Percentiles rank a stretch among this genome's conserved stretches.
phyloP scores from a whole-genome alignment of 768 basidiomycete species.

The Mycena epipterygia region DNA sequence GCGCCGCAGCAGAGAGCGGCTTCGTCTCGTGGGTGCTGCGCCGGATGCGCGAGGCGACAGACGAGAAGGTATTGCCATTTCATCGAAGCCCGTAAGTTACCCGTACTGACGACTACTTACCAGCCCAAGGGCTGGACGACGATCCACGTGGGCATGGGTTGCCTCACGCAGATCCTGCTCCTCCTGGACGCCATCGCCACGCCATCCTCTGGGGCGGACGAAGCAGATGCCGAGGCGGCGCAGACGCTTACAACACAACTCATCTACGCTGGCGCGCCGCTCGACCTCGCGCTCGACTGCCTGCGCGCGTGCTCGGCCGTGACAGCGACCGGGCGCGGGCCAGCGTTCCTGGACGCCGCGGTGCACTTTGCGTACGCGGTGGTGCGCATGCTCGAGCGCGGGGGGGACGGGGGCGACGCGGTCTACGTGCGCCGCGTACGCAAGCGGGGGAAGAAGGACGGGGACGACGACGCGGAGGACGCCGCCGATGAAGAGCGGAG shows the following conservation, averaged over 20 bases:
- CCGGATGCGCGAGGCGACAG: slow-evolving; percentile 90
- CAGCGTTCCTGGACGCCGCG: slow-evolving; percentile 89
- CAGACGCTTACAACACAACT: slow-evolving; percentile 89
- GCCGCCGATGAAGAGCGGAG: slow-evolving; percentile 77
- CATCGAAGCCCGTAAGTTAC: slow-evolving; percentile 12
- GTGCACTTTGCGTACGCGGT: slow-evolving; percentile 88
- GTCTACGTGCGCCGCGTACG: slow-evolving; percentile 81
- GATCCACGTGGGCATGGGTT: slow-evolving; percentile 94
- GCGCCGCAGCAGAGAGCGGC: slow-evolving; percentile 86
- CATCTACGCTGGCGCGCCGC: slow-evolving; percentile 94
- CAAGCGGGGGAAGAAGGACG: slow-evolving; percentile 59
- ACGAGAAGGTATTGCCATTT: slow-evolving; percentile 82
- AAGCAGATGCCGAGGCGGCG: slow-evolving; percentile 71
- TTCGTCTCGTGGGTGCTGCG: slow-evolving; percentile 94
- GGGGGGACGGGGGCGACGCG: slow-evolving; percentile 80
- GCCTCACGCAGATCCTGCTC: slow-evolving; percentile 91
- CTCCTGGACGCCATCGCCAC: slow-evolving; percentile 87
- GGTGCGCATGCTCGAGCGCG: slow-evolving; percentile 91
- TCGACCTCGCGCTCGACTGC: slow-evolving; percentile 88
- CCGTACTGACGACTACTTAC: slow-evolving; percentile 10
- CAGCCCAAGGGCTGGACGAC: slow-evolving; percentile 97
- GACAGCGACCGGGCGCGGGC: slow-evolving; percentile 64
- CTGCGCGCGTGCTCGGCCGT: slow-evolving; percentile 85
- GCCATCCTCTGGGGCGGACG: slow-evolving; percentile 22
- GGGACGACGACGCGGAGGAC: slow-evolving; percentile 72